Evolutionary conservation across 2,329 filamentous ascomycete species (phyloP).

Genomic region (Exophiala mesophila): DNA sequence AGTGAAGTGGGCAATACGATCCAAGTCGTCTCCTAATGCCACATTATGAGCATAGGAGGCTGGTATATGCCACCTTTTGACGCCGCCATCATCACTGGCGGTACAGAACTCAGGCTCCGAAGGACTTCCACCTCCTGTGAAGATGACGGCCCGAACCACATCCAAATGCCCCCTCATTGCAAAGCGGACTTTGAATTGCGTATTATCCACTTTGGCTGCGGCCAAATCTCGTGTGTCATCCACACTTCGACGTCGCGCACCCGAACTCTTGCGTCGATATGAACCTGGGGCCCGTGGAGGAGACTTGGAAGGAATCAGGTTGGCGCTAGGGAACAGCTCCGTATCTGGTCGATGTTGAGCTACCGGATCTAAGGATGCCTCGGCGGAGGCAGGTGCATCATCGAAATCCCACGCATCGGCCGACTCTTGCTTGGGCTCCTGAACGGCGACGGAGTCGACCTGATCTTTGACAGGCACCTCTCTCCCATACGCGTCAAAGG

Average conservation of each 20-base stretch:
- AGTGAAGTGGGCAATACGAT: conserved; percentile 90
- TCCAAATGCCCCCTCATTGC: conserved; percentile 88
- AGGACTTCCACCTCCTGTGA: conserved; percentile 91
- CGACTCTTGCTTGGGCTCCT: conserved; percentile 42
- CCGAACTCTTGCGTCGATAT: conserved; percentile 75
- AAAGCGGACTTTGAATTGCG: conserved; percentile 87
- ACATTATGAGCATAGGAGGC: conserved; percentile 54
- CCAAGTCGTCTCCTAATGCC: conserved; percentile 68
- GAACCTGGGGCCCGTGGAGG: conserved; percentile 60
- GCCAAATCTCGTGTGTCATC: conserved; percentile 55
- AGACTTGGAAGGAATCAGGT: conserved; percentile 72
- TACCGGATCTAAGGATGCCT: conserved; percentile 39
- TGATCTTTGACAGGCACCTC: conserved; percentile 45
- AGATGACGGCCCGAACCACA: conserved; percentile 89
- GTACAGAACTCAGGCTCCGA: conserved; percentile 97
- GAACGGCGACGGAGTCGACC: conserved; percentile 38
- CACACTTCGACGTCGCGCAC: conserved; percentile 62
- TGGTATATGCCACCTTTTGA: conserved; percentile 96
- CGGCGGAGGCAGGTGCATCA: conserved; percentile 57
- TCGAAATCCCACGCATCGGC: conserved; percentile 90
- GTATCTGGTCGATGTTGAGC: conserved; percentile 70
- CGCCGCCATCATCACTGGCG: conserved; percentile 86
- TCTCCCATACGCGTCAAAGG: conserved; percentile 55
- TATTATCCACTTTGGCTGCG: conserved; percentile 58
- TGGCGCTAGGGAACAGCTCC: conserved; percentile 79